Evolutionary conservation across 441 rosid species (phyloP).

Genomic region (Daphne laureola): DNA sequence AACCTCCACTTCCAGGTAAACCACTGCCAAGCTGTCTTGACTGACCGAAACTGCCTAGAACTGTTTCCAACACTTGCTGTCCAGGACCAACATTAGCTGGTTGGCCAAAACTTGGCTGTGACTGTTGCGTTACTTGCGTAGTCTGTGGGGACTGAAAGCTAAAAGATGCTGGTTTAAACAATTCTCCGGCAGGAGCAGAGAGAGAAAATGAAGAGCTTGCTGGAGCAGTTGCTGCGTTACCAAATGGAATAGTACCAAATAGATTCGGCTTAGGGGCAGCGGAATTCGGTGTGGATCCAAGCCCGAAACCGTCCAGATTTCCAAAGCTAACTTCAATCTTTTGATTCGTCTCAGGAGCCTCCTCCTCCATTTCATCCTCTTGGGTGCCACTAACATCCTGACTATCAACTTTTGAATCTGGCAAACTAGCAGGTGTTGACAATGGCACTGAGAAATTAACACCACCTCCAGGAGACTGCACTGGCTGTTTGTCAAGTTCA

Average conservation of each 20-base stretch:
- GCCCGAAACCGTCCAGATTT: conserved; percentile 57
- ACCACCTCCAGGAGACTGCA: conserved; percentile 25
- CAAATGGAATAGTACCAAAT: conserved; percentile 69
- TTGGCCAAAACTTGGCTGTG: conserved; percentile 68
- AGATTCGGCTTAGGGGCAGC: conserved; percentile 56
- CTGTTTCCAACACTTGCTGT: conserved; percentile 87
- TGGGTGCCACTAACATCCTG: conserved; percentile 35
- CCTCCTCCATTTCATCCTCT: conserved; percentile 98
- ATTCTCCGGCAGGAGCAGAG: conserved; percentile 68
- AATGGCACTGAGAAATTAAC: conserved; percentile 24
- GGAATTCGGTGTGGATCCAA: conserved; percentile 42
- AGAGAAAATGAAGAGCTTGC: conserved; percentile 40
- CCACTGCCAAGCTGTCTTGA: conserved; percentile 78
- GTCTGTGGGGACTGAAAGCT: conserved; percentile 58
- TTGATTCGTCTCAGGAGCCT: conserved; percentile 63
- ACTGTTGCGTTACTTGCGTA: conserved; percentile 42
- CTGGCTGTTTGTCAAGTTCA: conserved; percentile 37
- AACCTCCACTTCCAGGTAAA: conserved; percentile 50
- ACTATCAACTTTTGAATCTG: conserved; percentile 35
- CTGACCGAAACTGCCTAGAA: conserved; percentile 95
- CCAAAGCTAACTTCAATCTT: conserved; percentile 59
- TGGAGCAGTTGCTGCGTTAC: conserved; percentile 38
- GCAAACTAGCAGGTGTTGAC: conserved; percentile 26
- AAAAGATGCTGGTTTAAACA: conserved; percentile 88
- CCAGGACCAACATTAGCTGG: conserved; percentile 73